Conservation (phyloP, 169 alveolate genomes). For the Plasmodium adleri region DNA sequence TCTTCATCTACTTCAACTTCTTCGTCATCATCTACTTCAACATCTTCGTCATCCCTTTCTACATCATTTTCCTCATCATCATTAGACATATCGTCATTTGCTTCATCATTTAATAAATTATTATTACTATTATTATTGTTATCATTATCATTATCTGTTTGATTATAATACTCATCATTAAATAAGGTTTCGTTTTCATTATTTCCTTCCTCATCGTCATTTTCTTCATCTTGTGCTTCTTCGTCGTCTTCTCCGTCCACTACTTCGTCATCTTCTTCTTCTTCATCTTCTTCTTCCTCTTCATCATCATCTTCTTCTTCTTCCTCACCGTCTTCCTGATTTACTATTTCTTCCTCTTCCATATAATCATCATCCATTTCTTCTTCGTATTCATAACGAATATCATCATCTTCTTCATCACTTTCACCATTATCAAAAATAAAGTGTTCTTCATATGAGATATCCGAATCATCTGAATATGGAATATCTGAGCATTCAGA, state of each 20-base stretch:
- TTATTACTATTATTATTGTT: neutral
- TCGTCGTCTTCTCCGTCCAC: conserved; percentile 10
- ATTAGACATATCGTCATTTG: conserved; percentile 7
- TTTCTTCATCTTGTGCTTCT: conserved; percentile 2
- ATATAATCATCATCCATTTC: conserved; percentile 75
- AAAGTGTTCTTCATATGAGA: conserved; percentile 60
- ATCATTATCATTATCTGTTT: conserved; percentile 1
- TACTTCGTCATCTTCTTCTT: conserved; percentile 15
- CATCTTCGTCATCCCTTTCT: conserved; percentile 5
- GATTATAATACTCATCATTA: neutral
- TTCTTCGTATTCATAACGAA: conserved; percentile 66
- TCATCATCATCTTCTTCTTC: conserved; percentile 9
- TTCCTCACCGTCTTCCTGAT: conserved; percentile 9
- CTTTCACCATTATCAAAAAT: conserved; percentile 45
- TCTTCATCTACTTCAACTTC: conserved; percentile 10
- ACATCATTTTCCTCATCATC: conserved; percentile 26
- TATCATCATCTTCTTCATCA: conserved; percentile 62
- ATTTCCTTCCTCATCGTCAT: neutral
- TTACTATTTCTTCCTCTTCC: conserved; percentile 40
- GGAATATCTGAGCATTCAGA: conserved; percentile 50
- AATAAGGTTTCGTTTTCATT: neutral
- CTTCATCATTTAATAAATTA: conserved; percentile 5
- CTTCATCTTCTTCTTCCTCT: conserved; percentile 32
- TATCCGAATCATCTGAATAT: conserved; percentile 55
- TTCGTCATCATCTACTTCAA: neutral